Evolutionary conservation across 2,329 filamentous ascomycete genomes (phyloP).

Genomic region (Corynespora cassiicola): DNA sequence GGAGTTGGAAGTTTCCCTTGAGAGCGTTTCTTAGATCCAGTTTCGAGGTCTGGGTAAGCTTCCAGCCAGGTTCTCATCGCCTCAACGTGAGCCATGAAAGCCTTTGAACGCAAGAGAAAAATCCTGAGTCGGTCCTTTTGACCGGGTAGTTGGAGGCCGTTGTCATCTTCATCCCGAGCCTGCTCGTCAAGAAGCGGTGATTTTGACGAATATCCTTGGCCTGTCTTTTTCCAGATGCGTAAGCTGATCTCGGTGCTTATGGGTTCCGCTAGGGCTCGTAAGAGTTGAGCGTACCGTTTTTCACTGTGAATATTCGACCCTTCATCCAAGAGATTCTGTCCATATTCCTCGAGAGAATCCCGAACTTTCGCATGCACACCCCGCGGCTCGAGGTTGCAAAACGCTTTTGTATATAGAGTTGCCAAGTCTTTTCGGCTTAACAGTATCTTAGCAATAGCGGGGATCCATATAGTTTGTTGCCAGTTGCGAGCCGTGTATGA

Average conservation of each 20-base stretch:
- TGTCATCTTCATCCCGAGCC: constrained; percentile 1
- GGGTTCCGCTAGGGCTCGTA: background rate
- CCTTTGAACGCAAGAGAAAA: background rate
- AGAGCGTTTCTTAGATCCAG: no score
- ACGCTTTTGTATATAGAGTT: background rate
- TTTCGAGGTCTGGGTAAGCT: no score
- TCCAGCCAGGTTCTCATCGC: background rate
- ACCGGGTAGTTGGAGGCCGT: background rate
- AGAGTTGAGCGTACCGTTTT: background rate
- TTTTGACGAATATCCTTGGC: background rate
- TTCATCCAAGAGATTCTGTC: background rate
- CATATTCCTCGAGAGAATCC: constrained; percentile 1
- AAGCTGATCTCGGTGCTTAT: background rate
- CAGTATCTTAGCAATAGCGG: background rate
- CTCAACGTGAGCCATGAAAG: background rate
- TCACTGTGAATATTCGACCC: background rate
- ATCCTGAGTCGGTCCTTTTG: background rate
- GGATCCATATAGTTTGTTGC: background rate
- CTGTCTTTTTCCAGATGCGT: background rate
- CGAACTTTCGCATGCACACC: background rate
- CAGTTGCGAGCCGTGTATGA: background rate
- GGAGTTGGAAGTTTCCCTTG: no score
- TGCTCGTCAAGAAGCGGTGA: no score
- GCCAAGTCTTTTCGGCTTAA: background rate
- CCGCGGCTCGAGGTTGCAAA: background rate